Evolutionary conservation across 106 monocot species (phyloP).

Genomic region (Amphibolis antarctica): DNA sequence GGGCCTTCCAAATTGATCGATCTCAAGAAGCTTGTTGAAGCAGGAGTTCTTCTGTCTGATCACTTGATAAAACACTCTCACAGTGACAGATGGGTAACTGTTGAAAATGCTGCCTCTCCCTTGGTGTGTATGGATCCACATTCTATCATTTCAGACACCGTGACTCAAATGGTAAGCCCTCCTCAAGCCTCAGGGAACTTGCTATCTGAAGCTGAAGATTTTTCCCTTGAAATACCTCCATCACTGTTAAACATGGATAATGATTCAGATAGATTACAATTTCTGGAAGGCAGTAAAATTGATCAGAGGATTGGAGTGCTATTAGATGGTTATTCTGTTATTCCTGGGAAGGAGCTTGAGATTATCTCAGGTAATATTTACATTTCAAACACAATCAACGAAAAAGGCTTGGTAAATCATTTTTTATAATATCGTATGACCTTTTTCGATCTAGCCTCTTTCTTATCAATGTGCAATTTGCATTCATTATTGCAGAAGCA

Average conservation of each 20-base stretch:
- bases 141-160: conserved; percentile 59
- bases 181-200: conserved; percentile 74
- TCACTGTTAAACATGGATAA: conserved; percentile 9
- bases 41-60: conserved; percentile 72
- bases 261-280: conserved; percentile 13
- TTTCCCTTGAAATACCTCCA: conserved; percentile 18
- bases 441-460: too few species aligned
- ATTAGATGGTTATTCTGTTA: conserved; percentile 53
- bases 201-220: conserved; percentile 42
- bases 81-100: conserved; percentile 80
- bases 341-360: conserved; percentile 70
- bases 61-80: conserved; percentile 94
- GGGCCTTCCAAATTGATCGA: conserved; percentile 77
- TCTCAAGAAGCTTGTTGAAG: conserved; percentile 69
- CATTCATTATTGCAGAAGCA: conserved; percentile 47
- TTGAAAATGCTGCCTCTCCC: conserved; percentile 95
- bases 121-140: conserved; percentile 34
- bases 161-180: conserved; percentile 56
- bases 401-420: too few species aligned
- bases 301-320: conserved; percentile 70
- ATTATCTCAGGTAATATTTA: conserved; percentile 61
- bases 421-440: too few species aligned
- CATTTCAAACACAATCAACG: too few species aligned
- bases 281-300: conserved; percentile 36
- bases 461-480: background rate